Conservation (phyloP, 2,329 filamentous ascomycete genomes). For the Graphium sp. region DNA sequence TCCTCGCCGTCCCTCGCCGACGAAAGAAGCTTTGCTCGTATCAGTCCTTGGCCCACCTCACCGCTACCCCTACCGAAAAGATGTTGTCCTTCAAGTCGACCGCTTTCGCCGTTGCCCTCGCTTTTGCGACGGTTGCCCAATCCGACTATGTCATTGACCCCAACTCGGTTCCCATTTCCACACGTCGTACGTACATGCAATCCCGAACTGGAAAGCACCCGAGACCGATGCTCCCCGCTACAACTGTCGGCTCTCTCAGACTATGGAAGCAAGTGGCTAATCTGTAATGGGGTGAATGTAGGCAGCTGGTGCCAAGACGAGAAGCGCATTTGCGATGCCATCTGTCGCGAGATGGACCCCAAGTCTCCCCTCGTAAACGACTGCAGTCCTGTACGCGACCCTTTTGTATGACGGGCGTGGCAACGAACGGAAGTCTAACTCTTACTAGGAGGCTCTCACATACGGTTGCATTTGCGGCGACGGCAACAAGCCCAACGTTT, state of each 20-base stretch:
- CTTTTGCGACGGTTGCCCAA: constrained; percentile 33
- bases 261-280: background rate
- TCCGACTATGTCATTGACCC: constrained; percentile 48
- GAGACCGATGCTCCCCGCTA: too few species aligned
- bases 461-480: constrained; percentile 59
- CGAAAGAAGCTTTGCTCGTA: constrained; percentile 5
- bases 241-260: background rate
- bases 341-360: constrained; percentile 46
- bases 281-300: constrained; percentile 15
- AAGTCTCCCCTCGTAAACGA: constrained; percentile 40
- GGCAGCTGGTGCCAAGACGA: constrained; percentile 51
- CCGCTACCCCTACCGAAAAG: constrained; percentile 6
- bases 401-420: background rate
- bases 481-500: constrained; percentile 50
- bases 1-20: too few species aligned
- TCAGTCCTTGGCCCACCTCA: background rate
- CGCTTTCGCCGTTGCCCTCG: constrained; percentile 34
- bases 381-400: constrained; percentile 44
- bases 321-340: constrained; percentile 47
- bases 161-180: constrained; percentile 30
- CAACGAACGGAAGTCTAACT: background rate
- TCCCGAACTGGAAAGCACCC: too few species aligned
- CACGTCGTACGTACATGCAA: constrained; percentile 27
- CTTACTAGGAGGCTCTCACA: constrained; percentile 34
- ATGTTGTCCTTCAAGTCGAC: constrained; percentile 40